phyloP scores from a whole-genome alignment of 106 monocot species.

The Dendrobium huoshanense region DNA sequence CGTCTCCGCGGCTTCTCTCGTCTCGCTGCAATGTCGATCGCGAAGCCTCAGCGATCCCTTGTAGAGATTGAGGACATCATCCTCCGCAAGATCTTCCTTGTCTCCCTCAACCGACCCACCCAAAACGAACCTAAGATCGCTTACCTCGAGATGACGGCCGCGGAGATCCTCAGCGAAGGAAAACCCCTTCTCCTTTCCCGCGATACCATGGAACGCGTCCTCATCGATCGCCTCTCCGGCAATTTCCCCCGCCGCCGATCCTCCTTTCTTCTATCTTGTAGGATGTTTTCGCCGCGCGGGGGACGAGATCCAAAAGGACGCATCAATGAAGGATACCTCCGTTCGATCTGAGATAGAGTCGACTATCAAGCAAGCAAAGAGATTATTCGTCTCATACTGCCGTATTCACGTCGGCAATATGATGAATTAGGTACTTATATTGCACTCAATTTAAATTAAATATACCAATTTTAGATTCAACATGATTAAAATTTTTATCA shows the following conservation, averaged over 20 bases:
- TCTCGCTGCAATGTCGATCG: conserved; percentile 24
- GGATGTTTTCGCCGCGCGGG: conserved; percentile 53
- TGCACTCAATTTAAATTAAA: no score
- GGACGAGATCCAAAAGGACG: conserved; percentile 58
- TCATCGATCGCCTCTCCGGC: conserved; percentile 80
- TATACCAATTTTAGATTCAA: no score
- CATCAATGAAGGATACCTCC: conserved; percentile 58
- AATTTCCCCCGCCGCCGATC: conserved; percentile 24
- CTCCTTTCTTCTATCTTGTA: conserved; percentile 58
- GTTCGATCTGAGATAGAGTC: conserved; percentile 50
- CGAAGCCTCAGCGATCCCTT: conserved; percentile 55
- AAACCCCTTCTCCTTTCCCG: conserved; percentile 55
- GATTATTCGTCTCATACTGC: conserved; percentile 50
- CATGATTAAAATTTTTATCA: no score
- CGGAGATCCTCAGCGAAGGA: conserved; percentile 84
- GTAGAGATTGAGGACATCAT: conserved; percentile 96
- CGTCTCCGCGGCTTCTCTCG: neutral
- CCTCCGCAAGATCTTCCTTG: conserved; percentile 83
- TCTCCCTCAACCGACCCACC: conserved; percentile 36
- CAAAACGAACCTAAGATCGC: conserved; percentile 19
- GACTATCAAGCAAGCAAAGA: conserved; percentile 36
- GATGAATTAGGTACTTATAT: no score
- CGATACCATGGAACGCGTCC: conserved; percentile 65
- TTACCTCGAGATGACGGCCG: conserved; percentile 86
- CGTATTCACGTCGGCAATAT: conserved; percentile 69